Evolutionary conservation across 2,329 filamentous ascomycete species (phyloP), one percentile per base, ranked within the genome.

Genomic region (Alternaria longipes): DNA sequence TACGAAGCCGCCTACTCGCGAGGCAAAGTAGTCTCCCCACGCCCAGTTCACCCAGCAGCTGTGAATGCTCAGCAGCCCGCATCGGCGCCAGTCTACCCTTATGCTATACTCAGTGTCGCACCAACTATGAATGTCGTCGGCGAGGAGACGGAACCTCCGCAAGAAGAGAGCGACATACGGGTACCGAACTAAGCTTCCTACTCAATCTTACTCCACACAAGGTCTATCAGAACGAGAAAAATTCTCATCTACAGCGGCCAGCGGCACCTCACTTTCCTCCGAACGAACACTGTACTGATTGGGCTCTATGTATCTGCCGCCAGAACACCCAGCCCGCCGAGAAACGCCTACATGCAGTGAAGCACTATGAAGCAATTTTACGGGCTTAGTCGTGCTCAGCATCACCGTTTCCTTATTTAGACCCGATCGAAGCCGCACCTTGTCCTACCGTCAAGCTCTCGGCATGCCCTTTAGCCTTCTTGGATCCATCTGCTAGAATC

Each of bases 1-100:
- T 75, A 74, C 56, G 62, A 74, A 42, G 64, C 73, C 22, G 45
- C 44, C 16, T 75, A 76, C 38, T 66, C 63, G 9, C 67, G 74
- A 22, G 74, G 74, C 3, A 73, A 65, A 40, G 63, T 71, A 20
- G 67, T 70, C 36, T 65, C 60, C 16, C 72, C 71, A 7, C 62
- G 57, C n/a, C 59, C 52, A 28, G 41, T 38, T 20, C 40, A 14
- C 12, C 36, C 24, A 28, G 41, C 50, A 32, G 30, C 30, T 38
- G 24, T 28, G 22, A 32, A 12, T 22, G 5, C 40, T 28, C 56
- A 53, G 28, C 28, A 36, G 2, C 30, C 45, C 4, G 20, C 28
- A 18, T 34, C 45, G n/a, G 28, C 8, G 18, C 45, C 45, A 49
- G 45, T 4, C 28, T 49, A 49, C 34, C 28, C 45, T 49, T 28